Base-by-base conservation (phyloP, 306 rosid genomes). In the Styphnolobium japonicum region DNA sequence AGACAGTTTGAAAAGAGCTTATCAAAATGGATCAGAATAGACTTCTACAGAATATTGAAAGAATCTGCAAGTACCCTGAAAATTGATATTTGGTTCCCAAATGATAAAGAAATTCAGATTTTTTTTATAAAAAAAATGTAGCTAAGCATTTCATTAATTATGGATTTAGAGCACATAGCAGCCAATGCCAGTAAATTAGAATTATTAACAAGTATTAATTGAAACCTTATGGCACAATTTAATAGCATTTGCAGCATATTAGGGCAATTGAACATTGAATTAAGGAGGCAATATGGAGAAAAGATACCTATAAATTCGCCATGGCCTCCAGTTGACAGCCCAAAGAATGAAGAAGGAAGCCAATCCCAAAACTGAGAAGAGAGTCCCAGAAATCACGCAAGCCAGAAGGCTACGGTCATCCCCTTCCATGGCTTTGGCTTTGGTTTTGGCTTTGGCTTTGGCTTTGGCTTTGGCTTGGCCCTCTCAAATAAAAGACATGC, bases 321-420 rank as follows among this genome's bases (percentile, higher is more conserved):
- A 96, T 5, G 99, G 99, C 83, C 99, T 90, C 99, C 99, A 96
- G 77, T 96, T 96, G 45, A 96, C 98, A 80, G 92, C 89, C 99
- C 99, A 96, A 0, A 96, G 96, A 67, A 96, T 86, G 73, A 86
- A 86, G 81, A 93, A 90, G 12, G 99, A 93, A 81, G 91, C 97
- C 6, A 87, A 83, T 42, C 94, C 98, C 85, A 96, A 76, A 81
- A 87, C 79, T 10, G 96, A 85, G 87, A 93, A 93, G 80, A 96
- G 95, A 79, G 91, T 66, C 77, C 99, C 99, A 16, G 92, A 91
- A 86, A 96, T 91, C 78, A 85, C 86, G 73, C 92, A 96, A 69
- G 98, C 91, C 62, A 96, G 85, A 21, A 93, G 83, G 84, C 74
- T 79, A 88, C 73, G 96, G 88, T 89, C 88, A 75, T 87, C 92